Conservation (phyloP, 768 basidiomycete species). For the Heimioporus sp. region DNA sequence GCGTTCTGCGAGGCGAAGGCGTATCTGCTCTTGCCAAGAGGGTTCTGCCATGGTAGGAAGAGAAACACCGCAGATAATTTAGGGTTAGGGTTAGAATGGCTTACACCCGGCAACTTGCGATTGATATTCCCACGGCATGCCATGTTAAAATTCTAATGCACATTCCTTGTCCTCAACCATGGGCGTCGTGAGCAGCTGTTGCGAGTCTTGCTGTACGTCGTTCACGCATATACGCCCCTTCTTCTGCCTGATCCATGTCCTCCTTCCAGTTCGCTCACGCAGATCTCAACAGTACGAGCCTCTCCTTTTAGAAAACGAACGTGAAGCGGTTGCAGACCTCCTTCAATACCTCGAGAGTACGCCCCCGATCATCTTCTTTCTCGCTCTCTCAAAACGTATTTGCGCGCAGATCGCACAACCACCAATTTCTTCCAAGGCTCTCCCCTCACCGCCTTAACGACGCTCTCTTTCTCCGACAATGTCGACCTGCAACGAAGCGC, state of each 20-base stretch:
- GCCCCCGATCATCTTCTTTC: slow-evolving; percentile 25
- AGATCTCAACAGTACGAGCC: slow-evolving; percentile 88
- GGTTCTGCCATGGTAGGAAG: slow-evolving; percentile 70
- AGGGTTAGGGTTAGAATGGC: slow-evolving; percentile 27
- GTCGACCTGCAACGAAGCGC: slow-evolving; percentile 98
- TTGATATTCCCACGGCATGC: slow-evolving; percentile 20
- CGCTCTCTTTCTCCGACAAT: slow-evolving; percentile 97
- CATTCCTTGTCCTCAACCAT: slow-evolving; percentile 34
- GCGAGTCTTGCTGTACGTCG: slow-evolving; percentile 76
- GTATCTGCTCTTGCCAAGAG: slow-evolving; percentile 79
- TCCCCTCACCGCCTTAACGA: slow-evolving; percentile 90
- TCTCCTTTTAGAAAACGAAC: slow-evolving; percentile 85
- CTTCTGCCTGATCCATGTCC: slow-evolving; percentile 15
- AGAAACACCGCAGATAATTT: not conserved
- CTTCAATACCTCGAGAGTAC: slow-evolving; percentile 97
- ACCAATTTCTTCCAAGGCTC: slow-evolving; percentile 98
- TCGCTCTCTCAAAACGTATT: not conserved
- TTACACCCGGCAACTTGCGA: slow-evolving; percentile 20
- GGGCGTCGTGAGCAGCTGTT: slow-evolving; percentile 80
- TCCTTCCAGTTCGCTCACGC: slow-evolving; percentile 66
- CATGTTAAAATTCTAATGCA: not conserved
- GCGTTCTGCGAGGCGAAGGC: slow-evolving; percentile 76
- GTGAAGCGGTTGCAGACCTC: slow-evolving; percentile 96
- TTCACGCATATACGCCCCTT: slow-evolving; percentile 5
- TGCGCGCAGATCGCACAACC: slow-evolving; percentile 73